These are phyloP conservation scores for Euphorbia schlechtendalii DNA, from an alignment of 441 rosid genomes.

Conservation along the genomic window DNA sequence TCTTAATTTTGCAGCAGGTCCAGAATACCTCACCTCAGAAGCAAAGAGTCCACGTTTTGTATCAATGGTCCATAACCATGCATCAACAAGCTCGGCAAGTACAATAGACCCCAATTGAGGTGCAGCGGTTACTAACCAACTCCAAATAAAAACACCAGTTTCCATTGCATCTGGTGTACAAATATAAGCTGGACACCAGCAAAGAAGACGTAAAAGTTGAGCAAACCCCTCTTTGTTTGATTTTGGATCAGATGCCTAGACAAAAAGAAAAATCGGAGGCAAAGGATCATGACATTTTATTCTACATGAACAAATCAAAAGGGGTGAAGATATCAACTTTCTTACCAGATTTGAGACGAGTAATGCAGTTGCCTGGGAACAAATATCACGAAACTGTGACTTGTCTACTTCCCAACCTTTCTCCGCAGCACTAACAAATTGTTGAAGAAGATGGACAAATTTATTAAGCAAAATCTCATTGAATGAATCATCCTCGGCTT, in stretches of 20 bases:
- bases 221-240: conserved; percentile 83
- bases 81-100: conserved; percentile 99
- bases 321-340: no score
- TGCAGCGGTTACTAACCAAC: conserved; percentile 99
- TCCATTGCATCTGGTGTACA: conserved; percentile 96
- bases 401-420: conserved; percentile 88
- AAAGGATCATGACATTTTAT: not conserved
- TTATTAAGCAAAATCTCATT: conserved; percentile 77
- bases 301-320: not conserved
- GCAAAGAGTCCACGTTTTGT: conserved; percentile 95
- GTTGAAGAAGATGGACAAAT: conserved; percentile 88
- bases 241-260: conserved; percentile 64
- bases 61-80: conserved; percentile 99
- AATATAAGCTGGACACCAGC: conserved; percentile 99
- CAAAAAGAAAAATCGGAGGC: conserved; percentile 17
- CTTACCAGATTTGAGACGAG: conserved; percentile 91
- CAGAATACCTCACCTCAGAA: conserved; percentile 67
- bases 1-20: conserved; percentile 92
- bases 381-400: conserved; percentile 75
- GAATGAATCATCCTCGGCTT: conserved; percentile 75
- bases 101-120: conserved; percentile 88
- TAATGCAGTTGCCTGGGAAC: conserved; percentile 95
- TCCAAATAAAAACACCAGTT: conserved; percentile 95
- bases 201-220: conserved; percentile 89
- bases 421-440: conserved; percentile 81